Base-by-base conservation (phyloP, 148 eudicot genomes). In the Spergularia bocconei region DNA sequence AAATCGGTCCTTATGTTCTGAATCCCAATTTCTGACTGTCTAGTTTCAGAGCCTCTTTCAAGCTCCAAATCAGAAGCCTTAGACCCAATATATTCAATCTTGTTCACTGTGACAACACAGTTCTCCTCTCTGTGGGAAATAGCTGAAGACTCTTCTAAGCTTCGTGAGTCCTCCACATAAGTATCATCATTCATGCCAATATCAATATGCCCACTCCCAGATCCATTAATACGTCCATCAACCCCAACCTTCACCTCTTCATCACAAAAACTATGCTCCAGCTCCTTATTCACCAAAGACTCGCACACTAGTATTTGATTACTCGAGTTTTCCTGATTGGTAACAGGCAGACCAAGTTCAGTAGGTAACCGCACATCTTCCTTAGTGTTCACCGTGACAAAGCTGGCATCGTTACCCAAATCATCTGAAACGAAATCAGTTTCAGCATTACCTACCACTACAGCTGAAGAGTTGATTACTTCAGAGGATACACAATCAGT, bases 281-380 rank as follows among this genome's bases (percentile, higher is more conserved):
- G 21, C 14, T 21, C 38, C 44, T 75, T 71, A 73, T 70, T 60
- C 47, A 7, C 63, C 59, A 69, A 57, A 59, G 64, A 71, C 39
- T 65, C 56, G 68, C 67, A 75, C 68, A 76, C 79, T 66, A 36
- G 69, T n/a, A 74, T 77, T 50, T 63, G 78, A 68, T 33, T 55
- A 39, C 41, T 72, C 17, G 78, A 72, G 66, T 82, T 72, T 63
- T 74, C 76, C 71, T 67, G 60, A 64, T 75, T 71, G 15, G 69
- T 60, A 76, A 78, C 78, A 78, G 51, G 57, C 73, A 81, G 72
- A 74, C 77, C 64, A 78, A 47, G 77, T 63, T 82, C 79, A 29
- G 83, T 68, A 67, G 66, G 79, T 58, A 47, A 55, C 53, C 52
- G 71, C 65, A 72, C 84, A 72, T 69, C 72, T 73, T 71, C 69